A percentile compares a stretch with the other conserved stretches of the same genome.
Conservation (phyloP, 208 protist species). For the Trypanosoma avium region DNA sequence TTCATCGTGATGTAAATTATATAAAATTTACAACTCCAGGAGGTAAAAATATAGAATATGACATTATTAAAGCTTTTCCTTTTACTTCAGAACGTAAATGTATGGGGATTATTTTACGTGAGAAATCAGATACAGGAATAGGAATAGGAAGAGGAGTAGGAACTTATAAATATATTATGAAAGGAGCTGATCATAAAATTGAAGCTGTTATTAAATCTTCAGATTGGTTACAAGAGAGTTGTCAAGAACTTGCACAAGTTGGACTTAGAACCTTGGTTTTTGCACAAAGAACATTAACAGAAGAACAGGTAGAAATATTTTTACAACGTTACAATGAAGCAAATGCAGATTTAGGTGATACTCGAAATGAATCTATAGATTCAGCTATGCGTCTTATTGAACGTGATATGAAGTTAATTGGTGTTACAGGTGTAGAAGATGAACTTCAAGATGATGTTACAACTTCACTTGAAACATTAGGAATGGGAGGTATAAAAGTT, state of each 20-base stretch:
- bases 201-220: conserved; percentile 77
- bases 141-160: neutral
- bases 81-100: conserved; percentile 98
- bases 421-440: conserved; percentile 98
- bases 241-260: conserved; percentile 95
- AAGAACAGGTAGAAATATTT: conserved; percentile 89
- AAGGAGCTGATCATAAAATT: conserved; percentile 96
- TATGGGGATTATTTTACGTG: conserved; percentile 98
- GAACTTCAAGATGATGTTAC: conserved; percentile 96
- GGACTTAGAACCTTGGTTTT: conserved; percentile 96
- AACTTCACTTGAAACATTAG: conserved; percentile 93
- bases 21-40: conserved; percentile 57
- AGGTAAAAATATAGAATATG: conserved; percentile 51
- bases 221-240: conserved; percentile 97
- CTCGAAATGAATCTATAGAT: conserved; percentile 60
- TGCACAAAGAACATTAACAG: conserved; percentile 71
- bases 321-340: conserved; percentile 54
- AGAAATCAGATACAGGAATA: conserved; percentile 14
- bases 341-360: conserved; percentile 47
- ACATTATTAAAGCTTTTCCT: conserved; percentile 97
- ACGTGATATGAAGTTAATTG: conserved; percentile 88
- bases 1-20: conserved; percentile 38
- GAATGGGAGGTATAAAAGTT: conserved; percentile 97
- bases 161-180: conserved; percentile 94
- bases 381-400: conserved; percentile 81